Conservation (phyloP, 495 filamentous ascomycete species). For the Hapsidospora chrysogenum region DNA sequence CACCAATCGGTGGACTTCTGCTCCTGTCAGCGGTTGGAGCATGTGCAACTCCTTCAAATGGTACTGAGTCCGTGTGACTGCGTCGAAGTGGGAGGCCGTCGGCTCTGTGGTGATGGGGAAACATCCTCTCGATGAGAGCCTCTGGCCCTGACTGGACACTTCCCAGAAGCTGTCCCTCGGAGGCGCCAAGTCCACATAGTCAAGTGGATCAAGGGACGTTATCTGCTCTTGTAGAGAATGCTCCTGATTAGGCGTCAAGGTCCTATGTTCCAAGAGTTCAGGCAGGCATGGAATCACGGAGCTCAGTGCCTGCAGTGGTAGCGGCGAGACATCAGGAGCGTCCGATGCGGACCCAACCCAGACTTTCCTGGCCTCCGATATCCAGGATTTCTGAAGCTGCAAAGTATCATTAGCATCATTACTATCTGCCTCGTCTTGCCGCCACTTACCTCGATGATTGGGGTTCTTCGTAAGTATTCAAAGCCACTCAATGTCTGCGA, state of each 20-base stretch:
- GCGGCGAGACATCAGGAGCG: background rate
- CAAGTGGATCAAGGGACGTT: background rate
- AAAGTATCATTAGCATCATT: background rate
- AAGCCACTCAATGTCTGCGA: slow-evolving; percentile 9
- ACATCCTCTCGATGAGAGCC: slow-evolving; percentile 7
- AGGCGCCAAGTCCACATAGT: slow-evolving; percentile 5
- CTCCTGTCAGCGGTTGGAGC: slow-evolving; percentile 6
- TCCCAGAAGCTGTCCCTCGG: slow-evolving; percentile 10
- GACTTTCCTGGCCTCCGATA: slow-evolving; percentile 6
- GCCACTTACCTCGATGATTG: slow-evolving; percentile 8
- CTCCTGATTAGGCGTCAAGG: background rate
- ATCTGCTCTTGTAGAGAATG: background rate
- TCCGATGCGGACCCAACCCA: background rate
- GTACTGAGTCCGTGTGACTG: slow-evolving; percentile 7
- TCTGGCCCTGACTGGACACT: slow-evolving; percentile 3
- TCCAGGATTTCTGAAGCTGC: slow-evolving; percentile 10
- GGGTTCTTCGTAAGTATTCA: slow-evolving; percentile 9
- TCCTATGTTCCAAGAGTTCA: background rate
- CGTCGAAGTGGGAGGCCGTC: slow-evolving; percentile 5
- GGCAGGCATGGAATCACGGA: background rate
- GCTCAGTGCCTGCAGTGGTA: background rate
- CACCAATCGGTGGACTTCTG: slow-evolving; percentile 3
- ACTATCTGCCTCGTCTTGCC: no score
- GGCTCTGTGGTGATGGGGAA: slow-evolving; percentile 6
- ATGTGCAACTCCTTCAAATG: slow-evolving; percentile 10